Evolutionary conservation across 106 monocot species (phyloP), one percentile per base, ranked within the genome.

Genomic region (Phalaenopsis equestris): DNA sequence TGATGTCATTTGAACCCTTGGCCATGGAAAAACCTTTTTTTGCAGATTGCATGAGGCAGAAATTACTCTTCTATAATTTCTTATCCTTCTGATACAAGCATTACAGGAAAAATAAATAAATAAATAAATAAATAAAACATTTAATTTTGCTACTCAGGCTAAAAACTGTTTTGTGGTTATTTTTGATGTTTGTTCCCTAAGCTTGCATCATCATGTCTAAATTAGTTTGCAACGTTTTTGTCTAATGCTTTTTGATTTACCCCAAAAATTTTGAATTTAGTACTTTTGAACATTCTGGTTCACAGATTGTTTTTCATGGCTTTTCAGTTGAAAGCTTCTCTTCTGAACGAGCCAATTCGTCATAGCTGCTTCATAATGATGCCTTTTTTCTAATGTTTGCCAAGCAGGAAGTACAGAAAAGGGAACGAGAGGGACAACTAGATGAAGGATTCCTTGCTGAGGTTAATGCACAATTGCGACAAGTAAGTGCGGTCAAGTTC

Each of bases 391-490:
- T 12, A 39, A 72, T 72, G 6, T 72, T 72, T 39, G 39, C 38
- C 3, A 2, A 39, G 70, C 55, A 91, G 93, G 93, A 96, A 91
- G 45, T 96, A 83, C 78, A 80, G 4, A 82, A 77, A 67, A 89
- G 87, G 78, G 93, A 93, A 57, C 82, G 87, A 82, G 91, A 91
- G 88, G 96, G 96, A 42, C 89, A 91, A 58, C 84, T 96, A 36
- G 96, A 96, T 83, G 96, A 96, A 85, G 91, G 96, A 64, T 96
- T 96, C 83, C 91, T 93, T 58, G 85, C 96, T 45, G 96, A 96
- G 84, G 93, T 96, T 73, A 96, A 93, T 81, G 96, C 96, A 58
- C 96, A 96, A 79, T 84, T 96, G 75, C 93, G 93, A 23, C 93
- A 96, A 83, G 96, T 93, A 73, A 86, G 87, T 86, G n/a, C 70